phyloP scores from a whole-genome alignment of 1,284 basidiomycete genomes.

The Mycena citricolor region DNA sequence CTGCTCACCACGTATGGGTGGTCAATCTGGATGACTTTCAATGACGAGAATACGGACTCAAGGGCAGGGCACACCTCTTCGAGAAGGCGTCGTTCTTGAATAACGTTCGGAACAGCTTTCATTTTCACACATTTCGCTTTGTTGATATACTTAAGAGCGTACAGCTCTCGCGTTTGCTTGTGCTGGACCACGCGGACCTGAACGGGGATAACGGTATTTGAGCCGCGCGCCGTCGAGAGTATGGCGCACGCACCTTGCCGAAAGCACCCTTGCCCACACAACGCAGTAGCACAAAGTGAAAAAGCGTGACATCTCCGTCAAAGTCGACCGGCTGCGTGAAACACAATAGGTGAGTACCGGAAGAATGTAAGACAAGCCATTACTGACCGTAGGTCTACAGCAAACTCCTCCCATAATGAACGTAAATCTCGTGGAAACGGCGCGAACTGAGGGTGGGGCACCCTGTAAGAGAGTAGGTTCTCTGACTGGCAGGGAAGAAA shows the following conservation, averaged over 20 bases:
- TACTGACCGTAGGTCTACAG: conserved; percentile 77
- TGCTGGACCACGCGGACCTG: conserved; percentile 98
- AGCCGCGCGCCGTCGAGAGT: conserved; percentile 11
- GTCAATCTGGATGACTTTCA: conserved; percentile 67
- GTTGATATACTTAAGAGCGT: conserved; percentile 99
- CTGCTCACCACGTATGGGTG: conserved; percentile 96
- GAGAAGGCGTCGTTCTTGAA: conserved; percentile 89
- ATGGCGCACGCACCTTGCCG: conserved; percentile 73
- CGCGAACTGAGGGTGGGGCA: too few species aligned
- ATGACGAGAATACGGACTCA: conserved; percentile 3
- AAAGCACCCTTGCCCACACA: conserved; percentile 98
- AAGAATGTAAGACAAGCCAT: not conserved
- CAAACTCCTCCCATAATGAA: conserved; percentile 77
- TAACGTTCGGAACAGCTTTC: conserved; percentile 96
- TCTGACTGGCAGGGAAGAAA: not conserved
- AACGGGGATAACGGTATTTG: conserved; percentile 1
- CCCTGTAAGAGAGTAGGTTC: not conserved
- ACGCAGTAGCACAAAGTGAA: conserved; percentile 92
- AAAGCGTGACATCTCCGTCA: conserved; percentile 95
- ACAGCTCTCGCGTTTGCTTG: conserved; percentile 93
- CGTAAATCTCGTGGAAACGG: conserved; percentile 7
- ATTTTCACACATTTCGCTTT: conserved; percentile 97
- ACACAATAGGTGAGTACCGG: conserved; percentile 13
- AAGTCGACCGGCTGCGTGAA: conserved; percentile 96
- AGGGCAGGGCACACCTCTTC: conserved; percentile 72